Evolutionary conservation across 2,329 filamentous ascomycete species (phyloP), one percentile per base, ranked within the genome.

Genomic region (Pseudogymnoascus pannorum): DNA sequence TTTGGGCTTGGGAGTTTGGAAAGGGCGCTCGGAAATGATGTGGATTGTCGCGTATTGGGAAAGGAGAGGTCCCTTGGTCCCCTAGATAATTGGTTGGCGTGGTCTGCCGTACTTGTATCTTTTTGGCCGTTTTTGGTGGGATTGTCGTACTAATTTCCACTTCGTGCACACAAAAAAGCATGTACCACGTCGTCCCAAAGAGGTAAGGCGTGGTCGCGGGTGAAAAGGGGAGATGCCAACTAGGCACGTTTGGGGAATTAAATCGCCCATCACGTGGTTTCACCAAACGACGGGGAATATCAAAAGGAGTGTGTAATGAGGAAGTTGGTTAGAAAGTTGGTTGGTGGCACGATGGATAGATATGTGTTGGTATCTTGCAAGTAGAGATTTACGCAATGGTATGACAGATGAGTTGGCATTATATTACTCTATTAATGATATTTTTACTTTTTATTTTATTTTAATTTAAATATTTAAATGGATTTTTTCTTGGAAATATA

Each of bases 1-100:
- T 54, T 54, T 54, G 44, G 44, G 11, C 44, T 54, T 54, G 44
- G 29, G 44, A 54, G 44, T 54, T 54, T 42, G 44, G 44, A 54
- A 54, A 54, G 44, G 44, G 44, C 44, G 44, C 44, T 54, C 44
- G 44, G 44, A 54, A 54, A 54, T 54, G 44, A 54, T 54, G 44
- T 54, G 44, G 44, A 54, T 29, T 54, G 24, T 54, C 44, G 44
- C 44, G 44, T 54, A 54, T 54, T 54, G 44, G 44, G 44, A 54
- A 31, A 54, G 44, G 44, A 54, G 44, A 54, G n/a, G 44, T 54
- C 44, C 44, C 44, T 54, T 54, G 44, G 44, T 54, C 44, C 44
- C 44, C 44, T 54, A 24, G n/a, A 44, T 12, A 18, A 12, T 54
- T 29, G 44, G 44, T 29, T 29, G 24, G 2, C 22, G n/a, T 54